These are phyloP conservation scores for Strigomonas oncopelti DNA, from an alignment of 208 protist species.

Conservation along the genomic window DNA sequence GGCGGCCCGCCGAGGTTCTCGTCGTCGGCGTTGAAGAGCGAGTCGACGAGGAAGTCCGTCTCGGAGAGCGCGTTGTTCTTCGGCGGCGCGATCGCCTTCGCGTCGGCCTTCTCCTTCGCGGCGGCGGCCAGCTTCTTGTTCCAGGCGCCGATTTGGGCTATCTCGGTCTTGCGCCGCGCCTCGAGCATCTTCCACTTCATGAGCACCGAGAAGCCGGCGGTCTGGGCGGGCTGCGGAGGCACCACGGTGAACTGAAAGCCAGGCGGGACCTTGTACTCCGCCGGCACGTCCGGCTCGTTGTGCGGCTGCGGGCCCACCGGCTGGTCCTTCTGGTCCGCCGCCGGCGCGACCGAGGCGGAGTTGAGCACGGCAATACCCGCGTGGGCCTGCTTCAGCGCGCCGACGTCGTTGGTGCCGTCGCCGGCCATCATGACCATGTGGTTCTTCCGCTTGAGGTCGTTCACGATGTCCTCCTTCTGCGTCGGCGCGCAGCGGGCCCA, in stretches of 20 bases:
- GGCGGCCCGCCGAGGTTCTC: slow-evolving; percentile 66
- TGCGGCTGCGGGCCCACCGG: slow-evolving; percentile 65
- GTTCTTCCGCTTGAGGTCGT: slow-evolving; percentile 76
- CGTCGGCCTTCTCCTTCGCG: slow-evolving; percentile 48
- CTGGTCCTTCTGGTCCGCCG: slow-evolving; percentile 25
- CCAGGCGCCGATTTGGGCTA: slow-evolving; percentile 72
- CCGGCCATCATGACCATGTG: slow-evolving; percentile 91
- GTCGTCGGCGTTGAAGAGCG: slow-evolving; percentile 84
- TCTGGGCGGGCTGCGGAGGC: slow-evolving; percentile 48
- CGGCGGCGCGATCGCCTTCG: slow-evolving; percentile 48
- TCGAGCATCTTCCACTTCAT: slow-evolving; percentile 75
- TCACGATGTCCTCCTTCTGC: slow-evolving; percentile 89
- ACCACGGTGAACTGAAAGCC: slow-evolving; percentile 82
- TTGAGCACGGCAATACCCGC: slow-evolving; percentile 96
- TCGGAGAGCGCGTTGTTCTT: slow-evolving; percentile 5
- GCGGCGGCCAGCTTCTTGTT: slow-evolving; percentile 72
- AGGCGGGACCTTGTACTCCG: slow-evolving; percentile 72
- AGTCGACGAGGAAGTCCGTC: slow-evolving; percentile 88
- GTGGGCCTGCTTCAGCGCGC: slow-evolving; percentile 98
- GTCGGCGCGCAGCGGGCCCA: slow-evolving; percentile 89
- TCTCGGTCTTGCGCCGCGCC: slow-evolving; percentile 80
- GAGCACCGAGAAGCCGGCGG: slow-evolving; percentile 74
- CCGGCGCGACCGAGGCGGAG: slow-evolving; percentile 57
- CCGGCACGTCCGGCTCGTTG: slow-evolving; percentile 82
- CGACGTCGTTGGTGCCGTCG: slow-evolving; percentile 98